Conservation (phyloP, 176 grass and related monocot species). For the Avena sativa region DNA sequence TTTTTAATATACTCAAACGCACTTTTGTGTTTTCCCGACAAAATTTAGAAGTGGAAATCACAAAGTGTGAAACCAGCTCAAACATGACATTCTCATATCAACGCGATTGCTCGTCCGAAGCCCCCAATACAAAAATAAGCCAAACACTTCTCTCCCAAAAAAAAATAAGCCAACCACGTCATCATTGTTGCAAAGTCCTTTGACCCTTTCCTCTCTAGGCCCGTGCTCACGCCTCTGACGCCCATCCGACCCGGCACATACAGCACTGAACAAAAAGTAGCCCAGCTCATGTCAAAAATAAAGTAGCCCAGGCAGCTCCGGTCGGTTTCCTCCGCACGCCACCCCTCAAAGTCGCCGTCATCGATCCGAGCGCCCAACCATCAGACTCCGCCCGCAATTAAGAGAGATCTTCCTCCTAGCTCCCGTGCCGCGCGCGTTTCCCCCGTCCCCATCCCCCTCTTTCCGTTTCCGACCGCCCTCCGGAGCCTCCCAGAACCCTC, state of each 20-base stretch:
- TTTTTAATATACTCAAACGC: no score
- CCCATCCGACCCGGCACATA: not conserved
- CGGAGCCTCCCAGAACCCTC: not conserved
- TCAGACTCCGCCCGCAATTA: slow-evolving; percentile 24
- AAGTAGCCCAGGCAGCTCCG: no score
- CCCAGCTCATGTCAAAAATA: not conserved
- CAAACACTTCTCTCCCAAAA: not conserved
- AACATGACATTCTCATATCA: not conserved
- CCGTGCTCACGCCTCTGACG: not conserved
- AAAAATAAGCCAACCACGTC: not conserved
- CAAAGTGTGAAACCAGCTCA: no score
- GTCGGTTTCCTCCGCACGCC: slow-evolving; percentile 10
- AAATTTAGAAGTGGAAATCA: no score
- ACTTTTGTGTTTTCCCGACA: no score
- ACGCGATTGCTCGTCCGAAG: not conserved
- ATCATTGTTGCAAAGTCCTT: not conserved
- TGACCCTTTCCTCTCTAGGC: slow-evolving; percentile 9
- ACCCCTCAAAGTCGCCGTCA: not conserved
- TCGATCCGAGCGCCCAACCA: slow-evolving; percentile 13
- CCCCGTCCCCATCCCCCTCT: not conserved
- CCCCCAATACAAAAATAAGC: not conserved
- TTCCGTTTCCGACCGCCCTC: slow-evolving; percentile 17
- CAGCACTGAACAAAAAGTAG: not conserved
- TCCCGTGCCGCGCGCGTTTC: not conserved
- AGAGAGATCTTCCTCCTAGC: not conserved